phyloP scores from a whole-genome alignment of 2,329 filamentous ascomycete species.

The Claviceps pusilla region DNA sequence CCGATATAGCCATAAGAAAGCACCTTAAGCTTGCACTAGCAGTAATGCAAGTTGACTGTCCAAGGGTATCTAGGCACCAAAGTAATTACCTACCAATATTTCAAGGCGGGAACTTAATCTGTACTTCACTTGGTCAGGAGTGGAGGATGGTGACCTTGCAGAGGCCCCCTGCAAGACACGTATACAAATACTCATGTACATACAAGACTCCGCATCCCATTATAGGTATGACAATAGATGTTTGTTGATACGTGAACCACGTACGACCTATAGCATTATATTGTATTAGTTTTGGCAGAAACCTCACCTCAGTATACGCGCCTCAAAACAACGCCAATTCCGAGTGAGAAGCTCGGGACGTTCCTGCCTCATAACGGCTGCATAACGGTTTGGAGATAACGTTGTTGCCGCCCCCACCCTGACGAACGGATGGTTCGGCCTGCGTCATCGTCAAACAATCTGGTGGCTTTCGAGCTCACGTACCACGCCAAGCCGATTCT shows the following conservation, averaged over 20 bases:
- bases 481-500: background rate
- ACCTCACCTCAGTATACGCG: background rate
- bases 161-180: too few relatives aligned
- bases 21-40: background rate
- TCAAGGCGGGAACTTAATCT: background rate
- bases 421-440: background rate
- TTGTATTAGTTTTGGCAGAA: too few relatives aligned
- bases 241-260: too few relatives aligned
- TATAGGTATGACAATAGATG: too few relatives aligned
- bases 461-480: background rate
- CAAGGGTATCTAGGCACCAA: background rate
- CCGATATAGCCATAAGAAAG: background rate
- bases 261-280: too few relatives aligned
- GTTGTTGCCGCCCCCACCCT: background rate
- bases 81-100: background rate
- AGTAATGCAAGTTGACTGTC: background rate
- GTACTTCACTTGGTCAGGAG: background rate
- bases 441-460: background rate
- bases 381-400: background rate
- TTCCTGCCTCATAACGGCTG: background rate
- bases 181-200: too few relatives aligned
- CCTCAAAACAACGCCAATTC: background rate
- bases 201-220: too few relatives aligned
- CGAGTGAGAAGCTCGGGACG: background rate
- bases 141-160: background rate